Conservation (phyloP, 2,329 filamentous ascomycete genomes). For the Aspergillus thermomutatus region DNA sequence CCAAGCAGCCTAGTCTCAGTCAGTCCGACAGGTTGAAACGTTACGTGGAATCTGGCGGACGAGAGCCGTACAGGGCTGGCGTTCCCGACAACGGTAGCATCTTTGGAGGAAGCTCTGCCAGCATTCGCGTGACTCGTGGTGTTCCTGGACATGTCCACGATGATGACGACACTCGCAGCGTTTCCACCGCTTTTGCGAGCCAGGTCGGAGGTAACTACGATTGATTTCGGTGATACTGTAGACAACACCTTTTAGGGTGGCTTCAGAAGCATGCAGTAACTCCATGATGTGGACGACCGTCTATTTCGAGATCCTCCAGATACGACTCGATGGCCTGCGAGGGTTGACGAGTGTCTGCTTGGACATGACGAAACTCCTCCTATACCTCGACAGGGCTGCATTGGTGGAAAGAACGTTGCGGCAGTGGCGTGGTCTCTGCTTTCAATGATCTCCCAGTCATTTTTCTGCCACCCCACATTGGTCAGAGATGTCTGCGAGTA, state of each 20-base stretch:
- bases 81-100: slow-evolving; percentile 60
- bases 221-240: slow-evolving; percentile 38
- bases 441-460: neutral
- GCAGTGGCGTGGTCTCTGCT: neutral
- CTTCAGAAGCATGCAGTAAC: slow-evolving; percentile 10
- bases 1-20: slow-evolving; percentile 70
- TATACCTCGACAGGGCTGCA: slow-evolving; percentile 12
- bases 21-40: slow-evolving; percentile 91
- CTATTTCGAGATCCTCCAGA: slow-evolving; percentile 11
- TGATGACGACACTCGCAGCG: slow-evolving; percentile 93
- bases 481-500: neutral
- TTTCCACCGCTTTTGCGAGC: slow-evolving; percentile 94
- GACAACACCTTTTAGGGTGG: slow-evolving; percentile 12
- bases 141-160: slow-evolving; percentile 45
- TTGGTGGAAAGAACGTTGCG: slow-evolving; percentile 1
- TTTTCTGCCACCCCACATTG: neutral
- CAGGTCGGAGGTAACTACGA: slow-evolving; percentile 73
- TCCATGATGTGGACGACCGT: slow-evolving; percentile 11
- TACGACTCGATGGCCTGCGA: slow-evolving; percentile 13
- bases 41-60: slow-evolving; percentile 83
- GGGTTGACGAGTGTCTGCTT: slow-evolving; percentile 10
- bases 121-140: slow-evolving; percentile 47
- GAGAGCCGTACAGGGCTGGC: slow-evolving; percentile 52
- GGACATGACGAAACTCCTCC: slow-evolving; percentile 7
- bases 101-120: slow-evolving; percentile 59